Conservation (phyloP, 2,329 filamentous ascomycete species). For the Aspergillus brasiliensis region DNA sequence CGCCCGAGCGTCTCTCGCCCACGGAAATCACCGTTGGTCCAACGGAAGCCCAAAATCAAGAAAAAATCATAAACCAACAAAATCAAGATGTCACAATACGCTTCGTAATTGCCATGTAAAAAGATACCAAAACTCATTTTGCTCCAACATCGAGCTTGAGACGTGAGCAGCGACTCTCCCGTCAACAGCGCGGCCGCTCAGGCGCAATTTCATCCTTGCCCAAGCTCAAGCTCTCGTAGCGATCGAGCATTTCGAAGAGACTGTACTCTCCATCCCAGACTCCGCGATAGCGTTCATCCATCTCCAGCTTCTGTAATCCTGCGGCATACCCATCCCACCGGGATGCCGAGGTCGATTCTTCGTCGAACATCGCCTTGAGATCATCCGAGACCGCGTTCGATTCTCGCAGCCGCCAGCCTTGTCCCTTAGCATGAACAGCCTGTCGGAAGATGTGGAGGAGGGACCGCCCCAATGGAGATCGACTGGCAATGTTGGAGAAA, state of each 20-base stretch:
- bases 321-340: constrained; percentile 36
- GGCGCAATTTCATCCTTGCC: constrained; percentile 36
- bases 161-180: too few species aligned
- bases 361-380: constrained; percentile 36
- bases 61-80: too few species aligned
- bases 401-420: constrained; percentile 32
- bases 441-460: constrained; percentile 42
- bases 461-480: constrained; percentile 36
- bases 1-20: background rate
- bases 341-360: constrained; percentile 21
- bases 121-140: background rate
- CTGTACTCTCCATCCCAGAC: constrained; percentile 18
- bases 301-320: constrained; percentile 37
- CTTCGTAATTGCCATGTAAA: background rate
- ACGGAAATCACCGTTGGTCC: background rate
- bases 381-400: constrained; percentile 29
- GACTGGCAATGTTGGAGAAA: constrained; percentile 36
- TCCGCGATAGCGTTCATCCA: constrained; percentile 35
- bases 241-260: constrained; percentile 42
- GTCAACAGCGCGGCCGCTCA: constrained; percentile 20
- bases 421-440: constrained; percentile 32
- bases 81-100: background rate
- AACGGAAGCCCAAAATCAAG: too few species aligned
- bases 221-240: constrained; percentile 41
- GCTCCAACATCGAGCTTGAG: background rate